phyloP scores from a whole-genome alignment of 805 yeast genomes.

The Metschnikowia anglica region DNA sequence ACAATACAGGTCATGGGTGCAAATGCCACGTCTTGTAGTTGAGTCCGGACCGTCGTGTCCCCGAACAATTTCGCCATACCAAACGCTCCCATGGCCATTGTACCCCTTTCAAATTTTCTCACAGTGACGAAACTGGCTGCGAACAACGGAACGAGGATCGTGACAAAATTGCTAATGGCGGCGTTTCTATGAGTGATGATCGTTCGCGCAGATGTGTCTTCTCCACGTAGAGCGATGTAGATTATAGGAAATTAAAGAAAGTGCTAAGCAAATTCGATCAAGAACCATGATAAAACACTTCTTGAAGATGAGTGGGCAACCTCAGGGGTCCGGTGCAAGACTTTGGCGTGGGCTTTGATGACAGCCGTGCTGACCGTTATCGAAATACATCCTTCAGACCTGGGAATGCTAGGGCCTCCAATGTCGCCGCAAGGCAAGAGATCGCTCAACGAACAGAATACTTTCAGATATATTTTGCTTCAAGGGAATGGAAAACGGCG shows the following conservation, averaged over 20 bases:
- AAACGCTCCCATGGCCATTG: conserved; percentile 39
- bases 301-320: conserved; percentile 11
- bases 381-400: conserved; percentile 3
- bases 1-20: conserved; percentile 22
- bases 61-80: conserved; percentile 25
- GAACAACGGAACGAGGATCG: conserved; percentile 10
- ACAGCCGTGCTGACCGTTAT: conserved; percentile 2
- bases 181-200: conserved; percentile 12
- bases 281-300: conserved; percentile 12
- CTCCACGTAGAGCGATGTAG: conserved; percentile 14
- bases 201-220: conserved; percentile 7
- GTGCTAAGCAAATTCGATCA: conserved; percentile 5
- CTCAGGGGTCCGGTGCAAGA: conserved; percentile 2
- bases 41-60: conserved; percentile 21
- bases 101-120: conserved; percentile 50
- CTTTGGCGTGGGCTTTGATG: conserved; percentile 4
- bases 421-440: conserved; percentile 19
- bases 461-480: conserved; percentile 19
- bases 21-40: conserved; percentile 22
- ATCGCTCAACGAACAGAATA: conserved; percentile 13
- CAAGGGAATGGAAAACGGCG: conserved; percentile 11
- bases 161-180: conserved; percentile 12
- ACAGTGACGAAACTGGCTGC: conserved; percentile 12
- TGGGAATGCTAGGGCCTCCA: conserved; percentile 1
- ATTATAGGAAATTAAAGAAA: conserved; percentile 14